Conservation (phyloP, 1,139 yeast genomes). For the Saccharomycopsis hybrid region DNA sequence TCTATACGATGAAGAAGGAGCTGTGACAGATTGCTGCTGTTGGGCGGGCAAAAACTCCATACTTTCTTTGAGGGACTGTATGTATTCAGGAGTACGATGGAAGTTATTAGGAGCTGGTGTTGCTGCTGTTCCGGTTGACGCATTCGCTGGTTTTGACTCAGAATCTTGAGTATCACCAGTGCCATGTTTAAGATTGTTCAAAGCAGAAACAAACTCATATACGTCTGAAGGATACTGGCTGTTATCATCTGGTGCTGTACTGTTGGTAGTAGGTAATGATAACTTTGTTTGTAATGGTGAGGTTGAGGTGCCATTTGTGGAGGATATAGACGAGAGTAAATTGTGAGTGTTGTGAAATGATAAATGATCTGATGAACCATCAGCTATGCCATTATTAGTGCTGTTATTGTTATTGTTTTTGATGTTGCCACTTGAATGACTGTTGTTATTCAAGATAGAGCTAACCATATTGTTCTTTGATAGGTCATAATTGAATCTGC, state of each 20-base stretch:
- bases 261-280: background rate
- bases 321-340: background rate
- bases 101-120: background rate
- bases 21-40: too few relatives aligned
- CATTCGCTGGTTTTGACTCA: background rate
- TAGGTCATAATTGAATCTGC: slow-evolving; percentile 9
- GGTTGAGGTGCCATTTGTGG: too few relatives aligned
- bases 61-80: slow-evolving; percentile 3
- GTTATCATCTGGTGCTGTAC: background rate
- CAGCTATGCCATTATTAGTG: background rate
- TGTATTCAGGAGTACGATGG: slow-evolving; percentile 1
- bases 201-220: slow-evolving; percentile 17
- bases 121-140: background rate
- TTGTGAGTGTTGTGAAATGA: too few relatives aligned
- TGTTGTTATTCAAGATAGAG: background rate
- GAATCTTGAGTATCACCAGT: background rate
- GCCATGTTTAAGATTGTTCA: slow-evolving; percentile 9
- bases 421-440: background rate
- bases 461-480: slow-evolving; percentile 1
- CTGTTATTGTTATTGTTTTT: background rate
- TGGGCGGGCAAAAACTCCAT: slow-evolving; percentile 1
- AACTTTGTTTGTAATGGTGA: too few relatives aligned
- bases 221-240: slow-evolving; percentile 5
- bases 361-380: background rate
- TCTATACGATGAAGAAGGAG: too few relatives aligned